Evolutionary conservation across 106 monocot species (phyloP).

Genomic region (Gastrodia elata): DNA sequence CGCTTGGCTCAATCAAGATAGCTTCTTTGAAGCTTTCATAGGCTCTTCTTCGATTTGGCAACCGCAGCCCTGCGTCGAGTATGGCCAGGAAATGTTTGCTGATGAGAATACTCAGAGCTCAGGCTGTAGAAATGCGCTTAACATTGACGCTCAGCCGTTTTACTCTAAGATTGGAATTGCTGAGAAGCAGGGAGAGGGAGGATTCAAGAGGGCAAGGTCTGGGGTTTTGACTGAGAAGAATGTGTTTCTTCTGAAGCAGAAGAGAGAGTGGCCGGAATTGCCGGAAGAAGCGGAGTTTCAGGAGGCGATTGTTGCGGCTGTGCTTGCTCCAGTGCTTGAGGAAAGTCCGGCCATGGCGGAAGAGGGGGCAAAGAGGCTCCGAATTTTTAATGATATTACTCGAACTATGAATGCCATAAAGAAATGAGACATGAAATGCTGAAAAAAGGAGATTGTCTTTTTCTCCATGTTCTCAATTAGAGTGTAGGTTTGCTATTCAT

Average conservation of each 20-base stretch:
- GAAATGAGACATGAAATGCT: not conserved
- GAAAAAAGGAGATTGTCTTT: not conserved
- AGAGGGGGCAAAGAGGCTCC: constrained; percentile 63
- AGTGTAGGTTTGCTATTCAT: not conserved
- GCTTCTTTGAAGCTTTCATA: constrained; percentile 16
- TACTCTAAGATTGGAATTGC: constrained; percentile 18
- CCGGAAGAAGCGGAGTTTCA: constrained; percentile 67
- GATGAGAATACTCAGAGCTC: constrained; percentile 43
- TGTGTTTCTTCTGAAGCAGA: not conserved
- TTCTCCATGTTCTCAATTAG: constrained; percentile 1
- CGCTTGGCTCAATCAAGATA: constrained; percentile 26
- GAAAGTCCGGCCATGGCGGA: constrained; percentile 15
- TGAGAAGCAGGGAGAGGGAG: constrained; percentile 15
- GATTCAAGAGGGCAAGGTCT: constrained; percentile 70
- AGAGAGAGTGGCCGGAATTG: constrained; percentile 37
- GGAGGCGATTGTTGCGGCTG: constrained; percentile 69
- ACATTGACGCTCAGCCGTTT: constrained; percentile 67
- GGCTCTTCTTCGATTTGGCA: constrained; percentile 61
- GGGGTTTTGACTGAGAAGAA: constrained; percentile 20
- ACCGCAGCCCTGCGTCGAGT: constrained; percentile 70
- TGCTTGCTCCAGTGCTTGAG: constrained; percentile 60
- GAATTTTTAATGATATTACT: constrained; percentile 69
- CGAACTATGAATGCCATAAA: constrained; percentile 7
- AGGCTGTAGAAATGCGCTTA: constrained; percentile 31
- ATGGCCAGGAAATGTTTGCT: constrained; percentile 25